Percentiles rank a stretch among this genome's conserved stretches.
Conservation (phyloP, 1,139 yeast species). For the Suzukiozyma palmioleophila region DNA sequence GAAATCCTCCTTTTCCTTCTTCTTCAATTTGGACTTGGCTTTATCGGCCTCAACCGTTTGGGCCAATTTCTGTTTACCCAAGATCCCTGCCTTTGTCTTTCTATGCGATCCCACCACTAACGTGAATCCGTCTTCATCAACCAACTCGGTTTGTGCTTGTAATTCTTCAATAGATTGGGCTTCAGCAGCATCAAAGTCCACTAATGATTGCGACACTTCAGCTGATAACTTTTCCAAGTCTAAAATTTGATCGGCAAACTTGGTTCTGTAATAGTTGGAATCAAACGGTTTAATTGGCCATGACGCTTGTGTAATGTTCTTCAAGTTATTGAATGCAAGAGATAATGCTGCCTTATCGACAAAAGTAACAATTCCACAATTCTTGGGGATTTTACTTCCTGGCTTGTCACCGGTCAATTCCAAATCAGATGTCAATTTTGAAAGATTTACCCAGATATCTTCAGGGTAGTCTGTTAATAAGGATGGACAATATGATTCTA, state of each 20-base stretch:
- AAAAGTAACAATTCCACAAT: slow-evolving; percentile 69
- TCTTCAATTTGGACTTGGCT: slow-evolving; percentile 54
- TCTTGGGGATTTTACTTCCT: slow-evolving; percentile 52
- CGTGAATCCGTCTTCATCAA: slow-evolving; percentile 93
- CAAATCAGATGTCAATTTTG: slow-evolving; percentile 58
- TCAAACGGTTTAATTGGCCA: slow-evolving; percentile 33
- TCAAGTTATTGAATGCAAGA: slow-evolving; percentile 60
- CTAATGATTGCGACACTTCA: slow-evolving; percentile 56
- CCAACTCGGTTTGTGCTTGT: slow-evolving; percentile 51
- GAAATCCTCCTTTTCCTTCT: slow-evolving; percentile 85
- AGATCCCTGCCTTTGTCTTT: slow-evolving; percentile 66
- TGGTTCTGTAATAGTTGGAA: slow-evolving; percentile 25
- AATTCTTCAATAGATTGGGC: slow-evolving; percentile 58
- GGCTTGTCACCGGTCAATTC: slow-evolving; percentile 28
- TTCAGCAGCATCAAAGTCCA: slow-evolving; percentile 69
- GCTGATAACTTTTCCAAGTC: slow-evolving; percentile 45
- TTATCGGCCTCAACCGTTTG: slow-evolving; percentile 40
- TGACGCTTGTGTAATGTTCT: slow-evolving; percentile 33
- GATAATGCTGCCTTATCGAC: slow-evolving; percentile 72
- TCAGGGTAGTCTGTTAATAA: slow-evolving; percentile 37
- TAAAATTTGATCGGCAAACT: slow-evolving; percentile 30
- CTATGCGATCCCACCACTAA: slow-evolving; percentile 84
- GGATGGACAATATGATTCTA: slow-evolving; percentile 45
- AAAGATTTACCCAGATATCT: slow-evolving; percentile 55
- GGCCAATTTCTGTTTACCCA: slow-evolving; percentile 51